Evolutionary conservation across 768 basidiomycete genomes (phyloP), one percentile per base, ranked within the genome.

Genomic region (Pleurotus citrinopileatus): DNA sequence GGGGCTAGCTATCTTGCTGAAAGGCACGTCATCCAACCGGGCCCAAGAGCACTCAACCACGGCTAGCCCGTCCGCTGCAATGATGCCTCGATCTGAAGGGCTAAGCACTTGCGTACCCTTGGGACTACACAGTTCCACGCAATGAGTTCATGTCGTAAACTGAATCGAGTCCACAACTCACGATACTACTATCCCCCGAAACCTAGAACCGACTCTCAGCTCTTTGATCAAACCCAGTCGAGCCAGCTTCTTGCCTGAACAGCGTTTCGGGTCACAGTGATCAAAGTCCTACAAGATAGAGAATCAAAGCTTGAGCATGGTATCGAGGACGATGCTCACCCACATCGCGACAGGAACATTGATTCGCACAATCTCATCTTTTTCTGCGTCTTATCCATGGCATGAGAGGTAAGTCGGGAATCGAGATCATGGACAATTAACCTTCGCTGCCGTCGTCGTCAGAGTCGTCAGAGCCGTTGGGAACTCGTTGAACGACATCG

Each of bases 41-140:
- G 97, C 96, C 97, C 97, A 99, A 3, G 93, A 96, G 67, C 96
- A 98, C 66, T 99, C 97, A 2, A 99, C 92, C n/a, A 99, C 97
- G 0, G 96, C 97, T 4, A 98, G 71, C 0, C 97, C 97, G 28
- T 75, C 73, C 42, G 77, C 74, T 0, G 80, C 72, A 7, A 98
- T 74, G 54, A 95, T 82, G 3, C 87, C 85, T n/a, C 83, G 80
- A 64, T 99, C 97, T 1, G 86, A 79, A 0, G 93, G 94, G 42
- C 85, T 89, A 19, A 98, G 78, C 20, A 89, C 73, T 60, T 82
- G 77, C 25, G 77, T 88, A 0, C 86, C 96, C 64, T 93, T 91
- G 2, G 96, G 96, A 28, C 94, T 95, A n/a, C n/a, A n/a, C n/a
- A n/a, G n/a, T n/a, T n/a, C n/a, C n/a, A n/a, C n/a, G n/a, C n/a